phyloP scores from a whole-genome alignment of 495 filamentous ascomycete species.

The Trichocladium uniseriatum region DNA sequence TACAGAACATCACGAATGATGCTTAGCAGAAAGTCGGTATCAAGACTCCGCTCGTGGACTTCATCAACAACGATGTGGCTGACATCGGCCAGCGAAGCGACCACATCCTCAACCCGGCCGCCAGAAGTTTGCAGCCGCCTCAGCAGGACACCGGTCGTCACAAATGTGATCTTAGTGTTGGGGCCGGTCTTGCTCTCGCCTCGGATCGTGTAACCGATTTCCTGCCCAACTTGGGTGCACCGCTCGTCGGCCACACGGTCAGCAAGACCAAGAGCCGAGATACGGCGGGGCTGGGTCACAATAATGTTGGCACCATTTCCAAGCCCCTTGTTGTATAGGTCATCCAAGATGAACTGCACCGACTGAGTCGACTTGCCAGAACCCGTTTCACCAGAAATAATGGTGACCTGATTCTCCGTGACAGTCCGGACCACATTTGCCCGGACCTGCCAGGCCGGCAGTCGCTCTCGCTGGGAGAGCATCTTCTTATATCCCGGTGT shows the following conservation, averaged over 20 bases:
- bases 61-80: constrained; percentile 96
- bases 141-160: constrained; percentile 93
- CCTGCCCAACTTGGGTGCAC: constrained; percentile 69
- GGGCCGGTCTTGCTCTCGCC: constrained; percentile 64
- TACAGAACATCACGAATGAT: constrained; percentile 77
- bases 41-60: constrained; percentile 90
- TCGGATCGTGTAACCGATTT: constrained; percentile 90
- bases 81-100: constrained; percentile 72
- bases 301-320: constrained; percentile 82
- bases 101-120: constrained; percentile 63
- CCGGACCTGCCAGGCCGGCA: constrained; percentile 83
- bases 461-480: constrained; percentile 53
- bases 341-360: constrained; percentile 91
- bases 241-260: constrained; percentile 92
- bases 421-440: constrained; percentile 67
- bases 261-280: constrained; percentile 87
- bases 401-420: constrained; percentile 70
- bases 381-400: constrained; percentile 94
- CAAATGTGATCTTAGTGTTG: constrained; percentile 83
- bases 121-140: constrained; percentile 81
- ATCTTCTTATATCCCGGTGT: constrained; percentile 58
- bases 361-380: constrained; percentile 96
- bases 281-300: constrained; percentile 89
- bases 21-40: constrained; percentile 89
- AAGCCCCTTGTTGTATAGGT: constrained; percentile 67